Base-by-base conservation (phyloP, 495 filamentous ascomycete genomes). In the Choiromyces venosus region DNA sequence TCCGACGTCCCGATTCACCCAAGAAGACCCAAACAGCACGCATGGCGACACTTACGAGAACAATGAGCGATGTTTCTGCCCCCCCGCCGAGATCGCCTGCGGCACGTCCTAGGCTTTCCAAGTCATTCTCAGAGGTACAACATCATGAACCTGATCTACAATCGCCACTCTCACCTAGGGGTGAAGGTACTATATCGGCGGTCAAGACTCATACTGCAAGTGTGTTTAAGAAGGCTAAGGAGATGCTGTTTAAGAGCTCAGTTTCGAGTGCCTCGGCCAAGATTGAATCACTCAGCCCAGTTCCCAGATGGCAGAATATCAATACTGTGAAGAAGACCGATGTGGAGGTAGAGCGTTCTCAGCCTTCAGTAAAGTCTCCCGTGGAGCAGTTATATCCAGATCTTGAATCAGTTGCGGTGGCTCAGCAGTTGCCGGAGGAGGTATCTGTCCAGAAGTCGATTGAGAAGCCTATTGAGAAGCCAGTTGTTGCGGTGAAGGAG, bases 171-270 rank as follows among this genome's bases (percentile, higher is more conserved):
- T 76, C 61, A 35, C 66, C 75, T 9, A 42, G 74, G 19, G 74
- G 74, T 1, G 78, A 80, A 65, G 74, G 73, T 36, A 39, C 77
- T 16, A 76, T 77, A 46, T 72, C 78, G n/a, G 74, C 82, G 39
- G 75, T 80, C 33, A 82, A 83, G 33, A 78, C 83, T 38, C 79
- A 78, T 16, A 78, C 79, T 29, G 73, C 79, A 0, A 74, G 64
- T 40, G 70, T 76, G 36, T 76, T 81, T 12, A 79, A 81, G 61
- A 80, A 75, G 36, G 79, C 79, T 18, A 81, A 81, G 66, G 79
- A 81, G 52, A 81, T 81, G 76, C 36, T 76, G 14, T 76, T 94
- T 68, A 93, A 93, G 82, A 89, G 87, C 73, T 89, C 90, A 3
- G 87, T 85, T 37, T 40, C 78, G 36, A 80, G 78, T 65, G 61